Evolutionary conservation across 2,329 filamentous ascomycete species (phyloP).

Genomic region (Calycina herbarum): DNA sequence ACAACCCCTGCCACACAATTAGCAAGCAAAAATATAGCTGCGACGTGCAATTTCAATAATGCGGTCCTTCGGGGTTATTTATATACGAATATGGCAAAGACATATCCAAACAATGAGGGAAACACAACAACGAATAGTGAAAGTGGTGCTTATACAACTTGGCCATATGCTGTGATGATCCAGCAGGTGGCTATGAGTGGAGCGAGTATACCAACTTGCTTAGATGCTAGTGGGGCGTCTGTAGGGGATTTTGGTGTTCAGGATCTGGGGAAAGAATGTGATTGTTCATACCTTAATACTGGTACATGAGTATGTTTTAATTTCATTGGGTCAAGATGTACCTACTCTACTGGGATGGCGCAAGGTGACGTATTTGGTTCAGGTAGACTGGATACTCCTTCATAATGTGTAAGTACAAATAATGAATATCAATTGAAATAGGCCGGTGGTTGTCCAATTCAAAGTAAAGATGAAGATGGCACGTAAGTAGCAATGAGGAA

Average conservation of each 20-base stretch:
- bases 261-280: conserved; percentile 23
- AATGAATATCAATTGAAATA: too few relatives aligned
- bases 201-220: conserved; percentile 54
- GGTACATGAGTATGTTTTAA: conserved; percentile 16
- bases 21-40: conserved; percentile 45
- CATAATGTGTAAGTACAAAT: too few relatives aligned
- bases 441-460: too few relatives aligned
- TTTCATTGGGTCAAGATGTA: neutral
- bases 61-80: conserved; percentile 58
- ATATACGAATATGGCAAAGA: conserved; percentile 55
- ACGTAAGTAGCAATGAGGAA: too few relatives aligned
- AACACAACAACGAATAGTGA: conserved; percentile 26
- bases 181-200: conserved; percentile 51
- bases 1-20: conserved; percentile 50
- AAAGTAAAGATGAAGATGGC: too few relatives aligned
- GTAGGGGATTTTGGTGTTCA: conserved; percentile 42
- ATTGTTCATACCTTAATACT: conserved; percentile 34
- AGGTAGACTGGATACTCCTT: too few relatives aligned
- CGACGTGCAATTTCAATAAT: conserved; percentile 58
- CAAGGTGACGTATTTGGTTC: too few relatives aligned
- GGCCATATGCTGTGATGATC: conserved; percentile 60
- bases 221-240: conserved; percentile 40
- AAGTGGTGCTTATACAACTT: conserved; percentile 41
- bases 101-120: conserved; percentile 40
- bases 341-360: neutral